Base-by-base conservation (phyloP, 805 yeast genomes). In the Myxozyma udenii region DNA sequence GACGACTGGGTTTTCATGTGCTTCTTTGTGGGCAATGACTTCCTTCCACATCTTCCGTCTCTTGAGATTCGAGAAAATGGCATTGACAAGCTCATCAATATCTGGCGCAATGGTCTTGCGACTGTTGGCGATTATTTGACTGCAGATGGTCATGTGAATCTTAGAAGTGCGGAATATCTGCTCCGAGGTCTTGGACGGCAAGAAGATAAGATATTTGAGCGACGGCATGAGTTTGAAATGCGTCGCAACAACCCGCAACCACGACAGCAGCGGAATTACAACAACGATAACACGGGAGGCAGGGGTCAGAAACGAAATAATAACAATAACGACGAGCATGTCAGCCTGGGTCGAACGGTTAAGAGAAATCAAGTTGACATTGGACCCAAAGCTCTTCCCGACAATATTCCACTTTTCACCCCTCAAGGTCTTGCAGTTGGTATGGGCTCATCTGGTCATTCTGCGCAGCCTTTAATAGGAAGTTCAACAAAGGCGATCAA, bases 1-100 rank as follows among this genome's bases (percentile, higher is more conserved):
- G 99, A 93, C 66, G 99, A 93, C 70, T 93, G 98, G 98, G 88
- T 93, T 14, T 93, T 93, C 61, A 85, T 93, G 90, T 91, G 98
- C 77, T 93, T 93, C 74, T 93, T 93, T 66, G 95, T 91, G 58
- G 99, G 99, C 69, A 93, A 93, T 66, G 99, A 93, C 80, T 93
- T 93, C 76, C 73, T 93, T 63, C 99, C 99, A 1, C 98, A 91
- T 70, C 73, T 93, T 61, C 98, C 99, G 3, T 83, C 95, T 26
- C 76, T 93, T 49, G 96, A 91, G 64, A 97, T 93, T 39, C 80
- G 98, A 61, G 98, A 93, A 68, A 87, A 87, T 64, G 90, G 96
- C 61, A 85, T 93, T 63, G 96, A 91, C 64, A 74, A 79, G 22
- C 71, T 93, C 48, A 83, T 88, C 11, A 77, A 76, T 36, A 80